Evolutionary conservation across 805 yeast genomes (phyloP).

Genomic region (Metschnikowia chrysomelidarum): DNA sequence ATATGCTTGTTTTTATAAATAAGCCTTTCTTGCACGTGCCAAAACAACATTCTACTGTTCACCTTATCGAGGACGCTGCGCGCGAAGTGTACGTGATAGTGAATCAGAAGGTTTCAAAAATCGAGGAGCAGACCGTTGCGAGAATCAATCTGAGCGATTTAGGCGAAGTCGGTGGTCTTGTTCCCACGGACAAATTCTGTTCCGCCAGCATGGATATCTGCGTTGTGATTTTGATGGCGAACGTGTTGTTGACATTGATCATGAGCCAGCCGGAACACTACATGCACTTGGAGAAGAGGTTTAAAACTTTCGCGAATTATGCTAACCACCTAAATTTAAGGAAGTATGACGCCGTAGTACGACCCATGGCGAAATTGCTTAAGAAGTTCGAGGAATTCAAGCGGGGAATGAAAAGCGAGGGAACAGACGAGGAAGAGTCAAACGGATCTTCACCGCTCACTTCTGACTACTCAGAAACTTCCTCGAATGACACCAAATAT

Average conservation of each 20-base stretch:
- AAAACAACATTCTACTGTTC: constrained; percentile 17
- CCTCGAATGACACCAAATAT: too few species aligned
- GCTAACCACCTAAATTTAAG: constrained; percentile 15
- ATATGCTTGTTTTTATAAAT: constrained; percentile 17
- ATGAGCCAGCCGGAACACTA: constrained; percentile 19
- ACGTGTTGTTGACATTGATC: constrained; percentile 16
- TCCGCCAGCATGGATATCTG: constrained; percentile 19
- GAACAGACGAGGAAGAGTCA: constrained; percentile 2
- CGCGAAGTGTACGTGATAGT: constrained; percentile 16
- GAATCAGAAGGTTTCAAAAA: constrained; percentile 10
- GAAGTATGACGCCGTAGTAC: constrained; percentile 17
- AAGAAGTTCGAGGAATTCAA: constrained; percentile 12
- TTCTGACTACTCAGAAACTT: constrained; percentile 2
- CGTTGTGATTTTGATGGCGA: constrained; percentile 16
- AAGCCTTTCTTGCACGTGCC: constrained; percentile 22
- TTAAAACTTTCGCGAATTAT: constrained; percentile 15
- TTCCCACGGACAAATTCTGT: constrained; percentile 8
- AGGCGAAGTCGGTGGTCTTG: background rate
- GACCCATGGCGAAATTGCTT: constrained; percentile 15
- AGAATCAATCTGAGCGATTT: background rate
- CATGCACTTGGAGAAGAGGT: constrained; percentile 17
- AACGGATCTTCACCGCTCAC: constrained; percentile 5
- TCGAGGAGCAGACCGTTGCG: constrained; percentile 8
- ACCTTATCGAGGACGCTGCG: constrained; percentile 20
- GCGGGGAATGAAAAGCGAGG: constrained; percentile 3